Base-by-base conservation (phyloP, 768 basidiomycete species). In the Tylopilus plumbeoviolaceoides region DNA sequence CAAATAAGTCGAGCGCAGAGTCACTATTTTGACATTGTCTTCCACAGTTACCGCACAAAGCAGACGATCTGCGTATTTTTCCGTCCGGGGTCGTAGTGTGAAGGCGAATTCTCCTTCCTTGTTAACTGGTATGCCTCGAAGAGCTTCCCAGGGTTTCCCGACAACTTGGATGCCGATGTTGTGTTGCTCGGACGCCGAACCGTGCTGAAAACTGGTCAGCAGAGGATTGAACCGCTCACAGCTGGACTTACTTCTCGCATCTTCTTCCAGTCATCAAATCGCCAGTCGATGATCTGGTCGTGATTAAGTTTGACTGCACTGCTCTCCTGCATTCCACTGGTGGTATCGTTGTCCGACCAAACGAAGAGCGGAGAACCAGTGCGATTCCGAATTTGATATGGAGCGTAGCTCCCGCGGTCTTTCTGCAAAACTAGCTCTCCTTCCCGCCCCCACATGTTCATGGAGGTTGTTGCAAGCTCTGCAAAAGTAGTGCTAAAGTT, bases 241-340 rank as follows among this genome's bases (percentile, higher is more conserved):
- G 33, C 21, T 42, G 43, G 17, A 58, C 76, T 55, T 64, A 92
- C 94, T 75, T 99, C 97, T 65, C 97, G 84, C 75, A 90, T 85
- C 5, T 86, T 87, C 66, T 87, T 87, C 88, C 92, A 93, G 63
- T 98, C 95, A 65, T 98, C 94, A 62, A 98, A 98, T 50, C 97
- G 79, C 97, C 97, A 98, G 51, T 98, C 95, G 5, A 91, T 74
- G 8, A 78, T 83, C 62, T 90, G 79, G 35, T 88, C 87, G 58
- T 92, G 80, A 18, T 81, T 72, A 35, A 99, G 72, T 60, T 84
- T 81, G 40, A 83, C 75, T 28, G 78, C 73, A 28, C 75, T 74
- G 3, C 73, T 66, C 52, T 82, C 79, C 43, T 77, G 78, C 14
- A 72, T 66, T 49, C 71, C 73, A 23, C 67, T 58, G 59, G 61